Evolutionary conservation across 2,329 filamentous ascomycete species (phyloP).

Genomic region (Beauveria medogensis): DNA sequence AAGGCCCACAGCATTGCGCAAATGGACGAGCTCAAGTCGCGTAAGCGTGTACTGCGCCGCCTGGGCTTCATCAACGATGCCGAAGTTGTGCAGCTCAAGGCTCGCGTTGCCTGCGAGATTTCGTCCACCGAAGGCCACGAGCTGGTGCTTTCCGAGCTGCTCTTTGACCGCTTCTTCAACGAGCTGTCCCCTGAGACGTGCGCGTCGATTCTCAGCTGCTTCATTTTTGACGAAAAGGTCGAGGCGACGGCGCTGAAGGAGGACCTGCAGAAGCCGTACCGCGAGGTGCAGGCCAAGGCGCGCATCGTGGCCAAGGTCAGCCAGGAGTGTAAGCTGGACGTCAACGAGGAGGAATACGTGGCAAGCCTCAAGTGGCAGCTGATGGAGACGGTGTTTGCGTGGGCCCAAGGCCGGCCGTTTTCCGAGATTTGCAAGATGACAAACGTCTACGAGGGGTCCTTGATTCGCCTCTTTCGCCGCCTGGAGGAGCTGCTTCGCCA

Average conservation of each 20-base stretch:
- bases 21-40: conserved; percentile 89
- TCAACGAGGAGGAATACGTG: conserved; percentile 95
- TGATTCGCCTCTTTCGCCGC: conserved; percentile 92
- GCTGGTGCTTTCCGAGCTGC: conserved; percentile 80
- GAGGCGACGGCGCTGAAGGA: conserved; percentile 71
- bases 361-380: conserved; percentile 85
- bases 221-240: conserved; percentile 96
- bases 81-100: conserved; percentile 94
- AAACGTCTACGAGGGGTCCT: conserved; percentile 90
- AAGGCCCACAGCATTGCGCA: conserved; percentile 84
- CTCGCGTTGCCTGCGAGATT: conserved; percentile 94
- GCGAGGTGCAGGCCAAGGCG: conserved; percentile 81
- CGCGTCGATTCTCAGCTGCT: conserved; percentile 80
- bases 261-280: conserved; percentile 76
- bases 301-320: conserved; percentile 86
- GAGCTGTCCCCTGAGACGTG: conserved; percentile 82
- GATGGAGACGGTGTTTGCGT: conserved; percentile 92
- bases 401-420: conserved; percentile 86
- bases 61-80: conserved; percentile 92
- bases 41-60: conserved; percentile 88
- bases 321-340: conserved; percentile 81
- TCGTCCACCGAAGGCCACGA: conserved; percentile 88
- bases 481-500: conserved; percentile 90
- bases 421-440: conserved; percentile 99
- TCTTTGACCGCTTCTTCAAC: conserved; percentile 98